Percentiles rank a stretch among this genome's conserved stretches.
Conservation (phyloP, 106 monocot species). For the Allium fistulosum region DNA sequence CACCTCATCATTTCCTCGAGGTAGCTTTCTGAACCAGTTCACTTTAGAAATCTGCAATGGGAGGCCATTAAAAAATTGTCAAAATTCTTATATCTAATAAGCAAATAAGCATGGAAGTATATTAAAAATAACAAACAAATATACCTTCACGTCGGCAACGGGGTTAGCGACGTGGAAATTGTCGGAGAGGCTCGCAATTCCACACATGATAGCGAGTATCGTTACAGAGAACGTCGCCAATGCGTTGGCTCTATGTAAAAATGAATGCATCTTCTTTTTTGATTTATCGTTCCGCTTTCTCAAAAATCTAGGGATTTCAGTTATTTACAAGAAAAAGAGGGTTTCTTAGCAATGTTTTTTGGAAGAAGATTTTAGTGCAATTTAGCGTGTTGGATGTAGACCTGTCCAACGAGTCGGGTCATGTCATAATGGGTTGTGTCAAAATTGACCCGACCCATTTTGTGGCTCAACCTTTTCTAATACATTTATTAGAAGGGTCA, state of each 20-base stretch:
- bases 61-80: not conserved
- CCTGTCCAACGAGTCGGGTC: too few relatives aligned
- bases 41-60: slow-evolving; percentile 49
- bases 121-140: not conserved
- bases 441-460: too few relatives aligned
- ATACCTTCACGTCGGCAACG: slow-evolving; percentile 27
- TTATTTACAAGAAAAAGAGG: too few relatives aligned
- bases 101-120: not conserved
- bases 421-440: too few relatives aligned
- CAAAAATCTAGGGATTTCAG: too few relatives aligned
- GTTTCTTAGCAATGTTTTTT: too few relatives aligned
- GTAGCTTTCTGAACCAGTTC: slow-evolving; percentile 88
- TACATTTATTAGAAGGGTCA: too few relatives aligned
- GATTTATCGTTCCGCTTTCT: too few relatives aligned
- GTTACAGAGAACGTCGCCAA: slow-evolving; percentile 63
- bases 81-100: not conserved
- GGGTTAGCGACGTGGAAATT: slow-evolving; percentile 58
- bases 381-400: too few relatives aligned
- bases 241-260: slow-evolving; percentile 58
- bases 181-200: slow-evolving; percentile 72
- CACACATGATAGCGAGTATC: slow-evolving; percentile 74
- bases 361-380: too few relatives aligned
- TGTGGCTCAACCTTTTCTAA: too few relatives aligned
- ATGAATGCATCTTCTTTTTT: slow-evolving; percentile 54
- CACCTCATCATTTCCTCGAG: slow-evolving; percentile 85